phyloP scores from a whole-genome alignment of 208 protist genomes.

The Acanthamoeba sp. region DNA sequence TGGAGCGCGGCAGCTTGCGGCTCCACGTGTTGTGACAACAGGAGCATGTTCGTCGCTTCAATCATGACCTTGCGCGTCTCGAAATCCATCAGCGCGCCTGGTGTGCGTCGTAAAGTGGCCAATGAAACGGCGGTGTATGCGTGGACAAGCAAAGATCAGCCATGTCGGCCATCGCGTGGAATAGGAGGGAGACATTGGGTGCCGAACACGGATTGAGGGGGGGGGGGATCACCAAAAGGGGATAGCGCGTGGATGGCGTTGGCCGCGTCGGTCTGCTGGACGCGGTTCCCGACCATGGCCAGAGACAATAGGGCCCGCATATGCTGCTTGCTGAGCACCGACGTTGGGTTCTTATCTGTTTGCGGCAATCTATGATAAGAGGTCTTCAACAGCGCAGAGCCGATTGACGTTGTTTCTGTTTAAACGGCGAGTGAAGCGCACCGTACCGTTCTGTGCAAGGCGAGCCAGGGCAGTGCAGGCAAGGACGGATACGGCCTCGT shows the following conservation, averaged over 20 bases:
- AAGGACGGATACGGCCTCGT: background rate
- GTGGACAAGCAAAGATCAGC: too few species aligned
- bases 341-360: conserved; percentile 28
- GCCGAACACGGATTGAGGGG: background rate
- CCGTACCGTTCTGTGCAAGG: background rate
- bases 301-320: background rate
- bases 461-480: conserved; percentile 26
- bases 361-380: background rate
- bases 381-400: background rate
- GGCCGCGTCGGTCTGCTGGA: background rate
- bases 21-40: background rate
- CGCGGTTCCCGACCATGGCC: background rate
- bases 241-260: background rate
- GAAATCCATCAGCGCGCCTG: background rate
- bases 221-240: background rate
- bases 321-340: background rate
- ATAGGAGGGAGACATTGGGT: background rate
- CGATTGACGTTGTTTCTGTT: too few species aligned
- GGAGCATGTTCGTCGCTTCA: background rate
- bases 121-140: too few species aligned
- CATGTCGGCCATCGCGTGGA: too few species aligned
- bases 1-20: background rate
- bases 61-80: background rate
- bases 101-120: too few species aligned
- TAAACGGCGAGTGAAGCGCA: too few species aligned